A percentile compares a stretch with the other conserved stretches of the same genome.
Evolutionary conservation across 2,329 filamentous ascomycete species (phyloP).

Genomic region (Tolypocladium endophyticum): DNA sequence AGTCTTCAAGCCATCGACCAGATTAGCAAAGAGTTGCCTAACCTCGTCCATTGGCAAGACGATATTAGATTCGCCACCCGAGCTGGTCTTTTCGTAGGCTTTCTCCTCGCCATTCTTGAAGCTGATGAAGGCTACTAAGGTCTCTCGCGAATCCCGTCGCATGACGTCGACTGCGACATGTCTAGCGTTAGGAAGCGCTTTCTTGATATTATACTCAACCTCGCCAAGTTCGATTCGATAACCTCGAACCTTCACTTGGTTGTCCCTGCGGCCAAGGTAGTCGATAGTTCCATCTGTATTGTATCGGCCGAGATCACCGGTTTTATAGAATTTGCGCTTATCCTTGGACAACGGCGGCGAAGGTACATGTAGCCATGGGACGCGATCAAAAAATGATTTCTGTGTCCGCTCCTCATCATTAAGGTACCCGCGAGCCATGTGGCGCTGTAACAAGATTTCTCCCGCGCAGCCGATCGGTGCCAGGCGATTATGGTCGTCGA

Average conservation of each 20-base stretch:
- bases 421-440: neutral
- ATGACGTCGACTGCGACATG: neutral
- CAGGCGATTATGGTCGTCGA: neutral
- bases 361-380: neutral
- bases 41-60: no score
- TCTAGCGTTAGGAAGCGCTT: neutral
- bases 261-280: conserved; percentile 12
- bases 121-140: neutral
- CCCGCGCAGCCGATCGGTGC: neutral
- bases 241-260: conserved; percentile 16
- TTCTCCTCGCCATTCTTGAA: neutral
- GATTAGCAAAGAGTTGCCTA: neutral
- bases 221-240: conserved; percentile 6
- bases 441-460: neutral
- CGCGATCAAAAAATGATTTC: neutral
- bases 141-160: neutral
- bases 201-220: neutral
- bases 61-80: no score
- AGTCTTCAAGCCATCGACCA: neutral
- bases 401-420: neutral
- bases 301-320: conserved; percentile 17
- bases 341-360: neutral
- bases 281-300: conserved; percentile 11
- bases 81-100: no score
- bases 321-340: conserved; percentile 2